Evolutionary conservation across 2,329 filamentous ascomycete species (phyloP).

Genomic region (Volutella citrinella): DNA sequence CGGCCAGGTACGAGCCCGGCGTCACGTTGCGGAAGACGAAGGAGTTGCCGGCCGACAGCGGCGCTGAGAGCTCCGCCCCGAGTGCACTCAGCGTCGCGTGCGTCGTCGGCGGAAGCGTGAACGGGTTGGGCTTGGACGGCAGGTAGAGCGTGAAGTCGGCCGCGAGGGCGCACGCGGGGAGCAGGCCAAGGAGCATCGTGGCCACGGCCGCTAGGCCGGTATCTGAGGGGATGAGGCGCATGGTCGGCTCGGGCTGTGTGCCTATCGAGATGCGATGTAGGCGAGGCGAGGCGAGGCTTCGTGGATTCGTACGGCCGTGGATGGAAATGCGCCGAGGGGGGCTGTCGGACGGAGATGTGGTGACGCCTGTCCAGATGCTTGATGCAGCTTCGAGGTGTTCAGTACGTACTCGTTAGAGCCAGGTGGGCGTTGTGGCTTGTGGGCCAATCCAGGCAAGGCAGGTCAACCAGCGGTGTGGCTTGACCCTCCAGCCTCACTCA

Average conservation of each 20-base stretch:
- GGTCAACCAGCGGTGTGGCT: no score
- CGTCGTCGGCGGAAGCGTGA: constrained; percentile 60
- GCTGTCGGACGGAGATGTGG: no score
- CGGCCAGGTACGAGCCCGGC: constrained; percentile 74
- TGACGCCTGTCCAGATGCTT: no score
- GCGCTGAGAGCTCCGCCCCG: constrained; percentile 45
- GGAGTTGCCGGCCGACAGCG: constrained; percentile 64
- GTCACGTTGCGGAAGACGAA: constrained; percentile 75
- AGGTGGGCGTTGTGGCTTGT: no score
- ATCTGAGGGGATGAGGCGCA: constrained; percentile 34
- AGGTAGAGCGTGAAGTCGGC: constrained; percentile 44
- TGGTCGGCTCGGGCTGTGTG: constrained; percentile 10
- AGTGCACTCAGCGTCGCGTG: constrained; percentile 57
- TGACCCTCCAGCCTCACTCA: no score
- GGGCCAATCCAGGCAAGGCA: no score
- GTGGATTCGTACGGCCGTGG: no score
- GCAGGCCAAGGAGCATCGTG: constrained; percentile 35
- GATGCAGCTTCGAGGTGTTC: no score
- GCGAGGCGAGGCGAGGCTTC: no score
- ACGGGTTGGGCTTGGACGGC: constrained; percentile 47
- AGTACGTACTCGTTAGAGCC: no score
- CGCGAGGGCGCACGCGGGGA: constrained; percentile 28
- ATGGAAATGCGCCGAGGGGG: no score
- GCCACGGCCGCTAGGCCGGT: constrained; percentile 29
- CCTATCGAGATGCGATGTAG: constrained; percentile 55